Evolutionary conservation across 2,329 filamentous ascomycete species (phyloP).

Genomic region (Lachnum nothofagi): DNA sequence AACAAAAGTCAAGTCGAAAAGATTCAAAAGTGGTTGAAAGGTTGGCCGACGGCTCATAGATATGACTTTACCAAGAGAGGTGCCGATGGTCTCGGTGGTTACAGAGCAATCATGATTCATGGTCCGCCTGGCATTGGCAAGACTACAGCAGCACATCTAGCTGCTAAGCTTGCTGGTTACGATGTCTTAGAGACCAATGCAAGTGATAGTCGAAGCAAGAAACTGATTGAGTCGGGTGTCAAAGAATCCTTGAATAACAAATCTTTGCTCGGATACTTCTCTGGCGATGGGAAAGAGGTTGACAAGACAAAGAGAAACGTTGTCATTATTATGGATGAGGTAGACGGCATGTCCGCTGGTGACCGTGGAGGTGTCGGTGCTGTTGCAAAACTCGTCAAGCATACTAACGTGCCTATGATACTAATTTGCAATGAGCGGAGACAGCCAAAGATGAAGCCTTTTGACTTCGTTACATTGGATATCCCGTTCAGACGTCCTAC

Average conservation of each 20-base stretch:
- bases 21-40: constrained; percentile 79
- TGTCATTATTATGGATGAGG: constrained; percentile 96
- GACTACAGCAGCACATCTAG: constrained; percentile 91
- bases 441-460: constrained; percentile 96
- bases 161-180: constrained; percentile 87
- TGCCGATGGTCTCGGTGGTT: constrained; percentile 74
- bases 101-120: constrained; percentile 88
- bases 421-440: constrained; percentile 95
- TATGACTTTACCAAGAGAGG: constrained; percentile 78
- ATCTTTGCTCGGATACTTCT: constrained; percentile 85
- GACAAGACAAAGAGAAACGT: constrained; percentile 84
- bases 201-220: constrained; percentile 93
- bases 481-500: constrained; percentile 85
- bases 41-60: constrained; percentile 74
- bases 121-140: constrained; percentile 96
- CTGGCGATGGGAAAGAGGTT: constrained; percentile 73
- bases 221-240: constrained; percentile 83
- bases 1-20: constrained; percentile 89
- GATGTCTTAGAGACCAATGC: constrained; percentile 94
- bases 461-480: constrained; percentile 80
- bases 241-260: constrained; percentile 89
- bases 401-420: constrained; percentile 90
- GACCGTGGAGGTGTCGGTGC: constrained; percentile 94
- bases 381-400: constrained; percentile 89
- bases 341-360: constrained; percentile 97